Evolutionary conservation across 106 monocot genomes (phyloP), one percentile per base, ranked within the genome.

Genomic region (Acorus gramineus): DNA sequence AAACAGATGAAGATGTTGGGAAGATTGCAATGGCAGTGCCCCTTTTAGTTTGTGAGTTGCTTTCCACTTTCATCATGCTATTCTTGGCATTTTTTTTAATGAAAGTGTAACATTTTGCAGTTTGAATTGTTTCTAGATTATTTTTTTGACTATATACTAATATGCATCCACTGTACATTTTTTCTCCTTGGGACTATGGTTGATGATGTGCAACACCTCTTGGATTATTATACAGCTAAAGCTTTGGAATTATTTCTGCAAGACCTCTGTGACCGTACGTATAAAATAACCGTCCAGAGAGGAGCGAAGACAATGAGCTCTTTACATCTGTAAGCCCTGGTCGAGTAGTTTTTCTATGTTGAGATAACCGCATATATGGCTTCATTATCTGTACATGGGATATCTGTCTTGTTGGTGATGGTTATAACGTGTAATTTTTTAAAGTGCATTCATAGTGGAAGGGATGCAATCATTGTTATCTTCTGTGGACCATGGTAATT

Each of bases 21-120:
- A 90, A 90, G 80, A 90, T 90, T 59, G 90, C 90, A 57, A 57
- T 86, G 63, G 84, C 86, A 49, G 91, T 91, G 12, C 91, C 91
- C 62, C 84, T 92, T 69, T 77, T 92, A 92, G 86, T 92, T 43
- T 92, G 91, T 92, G 48, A 86, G 91, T 84, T 62, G 8, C 50
- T 50, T 52, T 28, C 28, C 28, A 28, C 28, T 72, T 44, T 55
- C 53, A 60, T 61, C 4, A 54, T 61, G 13, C 48, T 43, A 4
- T 53, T 56, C 10, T 48, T 1, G 6, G 11, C 42, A n/a, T 53
- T 1, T 56, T 46, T 52, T 54, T 13, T 56, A 47, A 11, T 63
- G 4, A 7, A 11, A 12, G 2, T n/a, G 7, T 45, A 0, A 11
- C 14, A 13, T 63, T 2, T 63, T 4, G n/a, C 14, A 10, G 48